phyloP scores from a whole-genome alignment of 345 rosid species.

The Gossypium longicalyx region DNA sequence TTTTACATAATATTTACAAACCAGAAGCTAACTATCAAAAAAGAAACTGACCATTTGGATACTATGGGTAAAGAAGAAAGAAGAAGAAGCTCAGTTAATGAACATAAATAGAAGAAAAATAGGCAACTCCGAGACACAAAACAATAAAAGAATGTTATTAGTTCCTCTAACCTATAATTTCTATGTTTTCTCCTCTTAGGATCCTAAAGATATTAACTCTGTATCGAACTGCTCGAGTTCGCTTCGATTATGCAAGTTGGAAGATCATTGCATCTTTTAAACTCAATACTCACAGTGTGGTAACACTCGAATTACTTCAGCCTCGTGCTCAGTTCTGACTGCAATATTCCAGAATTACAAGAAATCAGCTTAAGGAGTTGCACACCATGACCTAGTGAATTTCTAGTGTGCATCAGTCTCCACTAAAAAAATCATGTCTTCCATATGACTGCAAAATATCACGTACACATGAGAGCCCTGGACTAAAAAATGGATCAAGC shows the following conservation, averaged over 20 bases:
- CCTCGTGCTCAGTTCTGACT: conserved; percentile 23
- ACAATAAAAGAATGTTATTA: conserved; percentile 4
- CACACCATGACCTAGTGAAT: not conserved
- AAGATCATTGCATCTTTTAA: not conserved
- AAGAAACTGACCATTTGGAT: too few relatives aligned
- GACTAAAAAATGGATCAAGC: not conserved
- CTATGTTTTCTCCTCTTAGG: not conserved
- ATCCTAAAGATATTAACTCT: not conserved
- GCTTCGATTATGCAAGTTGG: not conserved
- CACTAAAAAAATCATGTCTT: not conserved
- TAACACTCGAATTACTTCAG: not conserved
- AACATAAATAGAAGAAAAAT: not conserved
- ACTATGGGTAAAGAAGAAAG: too few relatives aligned
- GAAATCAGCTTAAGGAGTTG: conserved; percentile 6
- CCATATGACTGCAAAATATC: not conserved
- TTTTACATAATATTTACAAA: too few relatives aligned
- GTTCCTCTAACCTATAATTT: not conserved
- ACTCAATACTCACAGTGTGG: not conserved
- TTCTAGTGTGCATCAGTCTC: conserved; percentile 25
- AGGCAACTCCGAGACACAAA: not conserved
- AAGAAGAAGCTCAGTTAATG: not conserved
- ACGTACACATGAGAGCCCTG: not conserved
- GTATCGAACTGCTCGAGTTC: not conserved
- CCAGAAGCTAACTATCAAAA: too few relatives aligned
- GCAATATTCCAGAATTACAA: conserved; percentile 18